Conservation (phyloP, 225 moss, liverwort and hornwort species). For the Bryum argenteum region DNA sequence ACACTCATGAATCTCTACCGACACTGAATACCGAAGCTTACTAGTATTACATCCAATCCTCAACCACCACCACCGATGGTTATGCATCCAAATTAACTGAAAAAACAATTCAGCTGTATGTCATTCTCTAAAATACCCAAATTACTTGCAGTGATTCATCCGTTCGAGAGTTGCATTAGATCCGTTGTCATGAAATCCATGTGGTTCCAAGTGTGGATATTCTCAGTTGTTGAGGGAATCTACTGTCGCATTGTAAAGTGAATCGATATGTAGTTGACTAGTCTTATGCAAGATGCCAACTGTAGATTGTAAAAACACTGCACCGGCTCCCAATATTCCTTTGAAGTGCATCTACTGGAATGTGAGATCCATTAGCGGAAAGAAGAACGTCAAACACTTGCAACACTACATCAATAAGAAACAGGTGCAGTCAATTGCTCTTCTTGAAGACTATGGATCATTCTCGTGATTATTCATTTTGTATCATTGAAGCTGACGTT, state of each 20-base stretch:
- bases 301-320: slow-evolving; percentile 21
- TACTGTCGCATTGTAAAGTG: not conserved
- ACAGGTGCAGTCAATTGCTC: slow-evolving; percentile 40
- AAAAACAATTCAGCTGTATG: not conserved
- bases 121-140: not conserved
- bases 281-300: slow-evolving; percentile 40
- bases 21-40: slow-evolving; percentile 3
- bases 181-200: not conserved
- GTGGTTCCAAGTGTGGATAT: not conserved
- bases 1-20: slow-evolving; percentile 11
- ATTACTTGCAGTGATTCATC: not conserved
- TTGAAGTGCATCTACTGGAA: slow-evolving; percentile 63
- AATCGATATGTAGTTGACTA: slow-evolving; percentile 16
- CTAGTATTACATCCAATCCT: not conserved
- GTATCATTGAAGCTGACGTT: not conserved
- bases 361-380: slow-evolving; percentile 61
- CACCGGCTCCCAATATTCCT: slow-evolving; percentile 17
- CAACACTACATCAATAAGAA: slow-evolving; percentile 48
- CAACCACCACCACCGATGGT: not conserved
- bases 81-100: not conserved
- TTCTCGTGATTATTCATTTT: not conserved
- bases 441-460: too few relatives aligned
- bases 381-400: slow-evolving; percentile 53
- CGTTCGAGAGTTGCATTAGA: not conserved
- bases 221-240: not conserved